These are phyloP conservation scores for Mortierella sp. DNA, from an alignment of 371 early-diverging fungal species.

Conservation along the genomic window DNA sequence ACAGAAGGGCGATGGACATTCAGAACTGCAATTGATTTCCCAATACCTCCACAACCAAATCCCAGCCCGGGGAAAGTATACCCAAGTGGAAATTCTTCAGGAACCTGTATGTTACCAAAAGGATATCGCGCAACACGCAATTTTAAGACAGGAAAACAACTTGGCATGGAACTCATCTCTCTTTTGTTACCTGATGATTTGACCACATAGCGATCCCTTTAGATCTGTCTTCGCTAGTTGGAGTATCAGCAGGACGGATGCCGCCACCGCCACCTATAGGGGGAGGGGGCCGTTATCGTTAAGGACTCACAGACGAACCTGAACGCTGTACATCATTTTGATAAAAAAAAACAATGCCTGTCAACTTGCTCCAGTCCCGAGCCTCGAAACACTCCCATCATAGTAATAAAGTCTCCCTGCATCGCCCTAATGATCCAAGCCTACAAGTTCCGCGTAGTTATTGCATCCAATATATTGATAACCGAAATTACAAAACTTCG, in stretches of 20 bases:
- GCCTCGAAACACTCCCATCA: too few relatives aligned
- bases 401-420: too few relatives aligned
- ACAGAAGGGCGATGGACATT: slow-evolving; percentile 9
- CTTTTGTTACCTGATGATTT: background rate
- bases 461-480: too few relatives aligned
- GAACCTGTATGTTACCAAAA: slow-evolving; percentile 2
- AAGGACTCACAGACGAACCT: background rate
- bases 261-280: slow-evolving; percentile 6
- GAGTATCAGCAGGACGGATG: slow-evolving; percentile 10
- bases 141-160: background rate
- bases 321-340: too few relatives aligned
- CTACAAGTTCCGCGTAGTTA: too few relatives aligned
- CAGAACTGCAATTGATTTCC: background rate
- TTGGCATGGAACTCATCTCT: background rate
- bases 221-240: background rate
- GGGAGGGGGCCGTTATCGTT: background rate
- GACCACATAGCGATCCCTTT: background rate
- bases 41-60: background rate
- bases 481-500: too few relatives aligned
- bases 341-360: too few relatives aligned
- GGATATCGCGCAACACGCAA: background rate
- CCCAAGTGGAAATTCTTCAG: slow-evolving; percentile 7
- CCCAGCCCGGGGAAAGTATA: background rate
- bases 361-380: too few relatives aligned
- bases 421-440: too few relatives aligned